Conservation (phyloP, 1,284 basidiomycete species). For the Mycena citricolor region DNA sequence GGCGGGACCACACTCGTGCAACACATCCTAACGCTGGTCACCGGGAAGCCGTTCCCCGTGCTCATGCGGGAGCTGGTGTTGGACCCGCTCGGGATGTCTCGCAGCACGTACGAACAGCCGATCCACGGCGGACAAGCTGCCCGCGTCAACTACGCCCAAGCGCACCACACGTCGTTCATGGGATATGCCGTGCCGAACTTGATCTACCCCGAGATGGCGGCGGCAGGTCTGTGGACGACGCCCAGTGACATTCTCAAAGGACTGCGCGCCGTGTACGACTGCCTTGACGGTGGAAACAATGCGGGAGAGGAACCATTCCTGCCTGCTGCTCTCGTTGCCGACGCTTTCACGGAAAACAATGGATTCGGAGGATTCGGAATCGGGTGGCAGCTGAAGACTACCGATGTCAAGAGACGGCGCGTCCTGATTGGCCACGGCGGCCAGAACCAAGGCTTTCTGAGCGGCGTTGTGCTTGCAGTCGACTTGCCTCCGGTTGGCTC, state of each 20-base stretch:
- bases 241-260: conserved; percentile 11
- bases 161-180: conserved; percentile 9
- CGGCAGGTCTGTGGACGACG: conserved; percentile 15
- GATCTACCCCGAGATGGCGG: conserved; percentile 14
- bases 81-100: conserved; percentile 12
- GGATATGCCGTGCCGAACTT: conserved; percentile 6
- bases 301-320: too few species aligned
- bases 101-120: conserved; percentile 14
- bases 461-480: conserved; percentile 4
- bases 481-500: conserved; percentile 9
- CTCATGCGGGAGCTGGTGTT: conserved; percentile 17
- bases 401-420: conserved; percentile 1
- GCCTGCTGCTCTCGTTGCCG: conserved; percentile 10
- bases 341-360: conserved; percentile 11
- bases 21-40: conserved; percentile 15
- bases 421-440: conserved; percentile 5
- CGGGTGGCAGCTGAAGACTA: conserved; percentile 9
- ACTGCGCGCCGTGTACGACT: conserved; percentile 14
- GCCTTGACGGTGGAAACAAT: conserved; percentile 2
- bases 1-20: conserved; percentile 13
- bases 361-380: conserved; percentile 14
- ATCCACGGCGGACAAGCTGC: not conserved
- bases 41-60: conserved; percentile 11
- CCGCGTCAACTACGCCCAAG: conserved; percentile 8
- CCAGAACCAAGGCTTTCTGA: conserved; percentile 9